A percentile compares a stretch with the other conserved stretches of the same genome.
These are phyloP conservation scores for Trebouxia sp. DNA, from an alignment of 139 green algal species.

Conservation along the genomic window DNA sequence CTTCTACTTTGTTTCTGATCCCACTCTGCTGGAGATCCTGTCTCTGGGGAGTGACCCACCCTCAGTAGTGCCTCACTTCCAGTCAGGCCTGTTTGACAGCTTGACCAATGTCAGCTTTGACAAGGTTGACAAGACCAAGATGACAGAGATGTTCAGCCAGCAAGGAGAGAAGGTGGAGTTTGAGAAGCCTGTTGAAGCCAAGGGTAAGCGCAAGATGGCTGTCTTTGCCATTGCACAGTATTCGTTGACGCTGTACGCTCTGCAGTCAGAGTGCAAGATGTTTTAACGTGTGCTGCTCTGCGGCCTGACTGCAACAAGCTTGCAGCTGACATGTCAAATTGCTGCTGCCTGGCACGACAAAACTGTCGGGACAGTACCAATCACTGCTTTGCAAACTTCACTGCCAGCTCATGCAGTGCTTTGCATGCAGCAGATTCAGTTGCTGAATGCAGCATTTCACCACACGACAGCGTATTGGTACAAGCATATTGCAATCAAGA, in stretches of 20 bases:
- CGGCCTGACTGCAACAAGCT: neutral
- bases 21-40: slow-evolving; percentile 96
- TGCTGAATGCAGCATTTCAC: too few species aligned
- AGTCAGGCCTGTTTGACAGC: slow-evolving; percentile 94
- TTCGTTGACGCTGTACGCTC: neutral
- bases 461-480: too few species aligned
- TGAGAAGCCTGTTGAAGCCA: slow-evolving; percentile 69
- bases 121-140: slow-evolving; percentile 83
- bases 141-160: slow-evolving; percentile 89
- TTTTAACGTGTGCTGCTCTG: neutral
- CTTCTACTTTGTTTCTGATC: slow-evolving; percentile 98
- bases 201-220: slow-evolving; percentile 39
- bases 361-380: too few species aligned
- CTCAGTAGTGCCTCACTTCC: slow-evolving; percentile 92
- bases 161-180: slow-evolving; percentile 82
- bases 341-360: too few species aligned
- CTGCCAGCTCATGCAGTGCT: too few species aligned
- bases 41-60: slow-evolving; percentile 90
- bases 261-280: neutral
- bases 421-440: too few species aligned
- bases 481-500: too few species aligned
- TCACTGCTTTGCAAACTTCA: too few species aligned
- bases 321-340: too few species aligned
- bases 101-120: slow-evolving; percentile 91
- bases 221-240: neutral